Conservation (phyloP, 495 filamentous ascomycete genomes). For the Tuber calosporum region DNA sequence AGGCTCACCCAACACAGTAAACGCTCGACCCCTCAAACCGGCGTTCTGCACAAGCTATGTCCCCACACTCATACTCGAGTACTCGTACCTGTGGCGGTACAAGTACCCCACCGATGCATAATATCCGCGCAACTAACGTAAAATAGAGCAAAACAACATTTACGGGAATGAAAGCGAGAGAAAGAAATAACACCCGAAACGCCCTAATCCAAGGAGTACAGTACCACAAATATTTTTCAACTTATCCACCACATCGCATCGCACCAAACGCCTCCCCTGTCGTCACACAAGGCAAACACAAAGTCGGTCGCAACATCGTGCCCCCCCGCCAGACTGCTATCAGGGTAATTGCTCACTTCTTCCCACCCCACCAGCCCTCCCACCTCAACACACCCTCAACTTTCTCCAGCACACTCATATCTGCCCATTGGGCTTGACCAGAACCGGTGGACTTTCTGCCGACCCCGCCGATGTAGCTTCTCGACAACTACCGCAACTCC, state of each 20-base stretch:
- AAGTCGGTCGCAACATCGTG: not conserved
- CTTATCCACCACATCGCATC: not conserved
- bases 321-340: not conserved
- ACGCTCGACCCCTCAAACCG: not conserved
- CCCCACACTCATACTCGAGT: slow-evolving; percentile 6
- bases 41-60: not conserved
- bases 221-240: not conserved
- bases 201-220: not conserved
- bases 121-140: not conserved
- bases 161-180: not conserved
- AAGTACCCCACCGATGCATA: not conserved
- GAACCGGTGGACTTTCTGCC: not conserved
- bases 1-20: not conserved
- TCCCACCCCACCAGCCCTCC: slow-evolving; percentile 5
- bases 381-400: slow-evolving; percentile 1
- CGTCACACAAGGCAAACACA: not conserved
- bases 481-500: not conserved
- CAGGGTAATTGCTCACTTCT: not conserved
- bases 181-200: not conserved
- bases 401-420: not conserved
- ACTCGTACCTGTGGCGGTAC: too few relatives aligned
- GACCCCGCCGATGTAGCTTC: not conserved
- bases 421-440: not conserved
- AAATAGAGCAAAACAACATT: not conserved
- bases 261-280: not conserved